Evolutionary conservation across 1,284 basidiomycete genomes (phyloP), one percentile per base, ranked within the genome.

Genomic region (Anthracocystis walkeri): DNA sequence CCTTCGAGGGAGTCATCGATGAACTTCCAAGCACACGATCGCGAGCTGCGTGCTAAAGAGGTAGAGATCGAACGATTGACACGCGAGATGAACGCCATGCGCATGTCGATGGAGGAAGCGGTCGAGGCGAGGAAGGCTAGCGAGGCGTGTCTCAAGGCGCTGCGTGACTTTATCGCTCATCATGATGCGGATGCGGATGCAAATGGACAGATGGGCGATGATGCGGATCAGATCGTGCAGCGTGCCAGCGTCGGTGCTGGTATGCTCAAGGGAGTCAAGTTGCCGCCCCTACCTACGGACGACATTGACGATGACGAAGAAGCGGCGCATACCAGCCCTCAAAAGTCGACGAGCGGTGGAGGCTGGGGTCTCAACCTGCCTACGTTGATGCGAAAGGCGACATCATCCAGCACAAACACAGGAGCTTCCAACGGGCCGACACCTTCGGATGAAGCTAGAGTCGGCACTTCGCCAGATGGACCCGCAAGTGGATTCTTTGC

Each of bases 41-140:
- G 67, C 35, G 65, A 77, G 40, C 58, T 82, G n/a, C 65, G 68
- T 27, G 66, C 78, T 20, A 78, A 77, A 40, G 80, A 81, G 40
- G 65, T 78, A 16, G 79, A 83, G 54, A 66, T 84, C 33, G 73
- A 67, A 27, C 58, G 72, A 16, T 63, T 84, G 18, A 64, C 60
- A 5, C 55, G 65, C 27, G 78, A 83, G 55, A 64, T 82, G 62
- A 40, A 25, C 31, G 65, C 74, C 23, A 68, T 79, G 55, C 70
- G 75, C 31, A 41, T 63, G n/a, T 58, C 75, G 23, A 69, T 78
- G 48, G 73, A 79, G 7, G 81, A 85, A 63, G 76, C 81, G 1
- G 31, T 80, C 58, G 81, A 85, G 52, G 80, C 80, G n/a, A 57
- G 82, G 18, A 71, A 78, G 64, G 82, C 79, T 41, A 80, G 80